Conservation (phyloP, 1,284 basidiomycete genomes). For the Fomitopsis pinicola region DNA sequence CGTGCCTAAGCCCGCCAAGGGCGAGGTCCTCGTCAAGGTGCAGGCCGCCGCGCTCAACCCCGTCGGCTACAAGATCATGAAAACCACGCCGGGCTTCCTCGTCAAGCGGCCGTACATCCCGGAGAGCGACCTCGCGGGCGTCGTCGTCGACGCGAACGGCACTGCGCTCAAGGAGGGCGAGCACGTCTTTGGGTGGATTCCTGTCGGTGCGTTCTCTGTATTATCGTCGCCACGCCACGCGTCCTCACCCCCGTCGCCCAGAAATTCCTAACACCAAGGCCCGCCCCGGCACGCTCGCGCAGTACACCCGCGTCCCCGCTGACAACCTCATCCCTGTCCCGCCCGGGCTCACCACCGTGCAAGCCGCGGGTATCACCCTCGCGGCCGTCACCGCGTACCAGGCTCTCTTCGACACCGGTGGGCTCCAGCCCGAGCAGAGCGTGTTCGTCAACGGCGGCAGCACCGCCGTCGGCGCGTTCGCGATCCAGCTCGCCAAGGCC, state of each 20-base stretch:
- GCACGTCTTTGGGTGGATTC: slow-evolving; percentile 52
- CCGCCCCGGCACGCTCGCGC: slow-evolving; percentile 16
- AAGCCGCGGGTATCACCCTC: slow-evolving; percentile 16
- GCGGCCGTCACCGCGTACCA: slow-evolving; percentile 19
- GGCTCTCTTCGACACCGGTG: slow-evolving; percentile 11
- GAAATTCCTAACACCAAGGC: background rate
- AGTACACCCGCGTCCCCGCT: slow-evolving; percentile 16
- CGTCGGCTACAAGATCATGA: slow-evolving; percentile 56
- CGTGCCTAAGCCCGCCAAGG: slow-evolving; percentile 40
- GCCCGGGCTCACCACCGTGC: slow-evolving; percentile 10
- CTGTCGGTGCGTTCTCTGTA: slow-evolving; percentile 28
- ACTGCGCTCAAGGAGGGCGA: slow-evolving; percentile 52
- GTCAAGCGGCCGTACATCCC: slow-evolving; percentile 46
- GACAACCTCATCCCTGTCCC: slow-evolving; percentile 12
- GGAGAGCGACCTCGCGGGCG: slow-evolving; percentile 61
- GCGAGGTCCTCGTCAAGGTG: slow-evolving; percentile 57
- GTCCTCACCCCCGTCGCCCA: background rate
- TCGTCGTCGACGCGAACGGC: slow-evolving; percentile 49
- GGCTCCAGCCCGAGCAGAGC: slow-evolving; percentile 17
- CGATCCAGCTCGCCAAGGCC: slow-evolving; percentile 26
- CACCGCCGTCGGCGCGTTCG: slow-evolving; percentile 18
- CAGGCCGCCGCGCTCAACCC: slow-evolving; percentile 67
- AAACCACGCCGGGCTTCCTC: slow-evolving; percentile 43
- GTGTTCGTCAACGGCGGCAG: slow-evolving; percentile 24
- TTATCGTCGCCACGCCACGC: too few species aligned